Conservation (phyloP, 176 grass and related monocot species). For the Oryza glumipatula region DNA sequence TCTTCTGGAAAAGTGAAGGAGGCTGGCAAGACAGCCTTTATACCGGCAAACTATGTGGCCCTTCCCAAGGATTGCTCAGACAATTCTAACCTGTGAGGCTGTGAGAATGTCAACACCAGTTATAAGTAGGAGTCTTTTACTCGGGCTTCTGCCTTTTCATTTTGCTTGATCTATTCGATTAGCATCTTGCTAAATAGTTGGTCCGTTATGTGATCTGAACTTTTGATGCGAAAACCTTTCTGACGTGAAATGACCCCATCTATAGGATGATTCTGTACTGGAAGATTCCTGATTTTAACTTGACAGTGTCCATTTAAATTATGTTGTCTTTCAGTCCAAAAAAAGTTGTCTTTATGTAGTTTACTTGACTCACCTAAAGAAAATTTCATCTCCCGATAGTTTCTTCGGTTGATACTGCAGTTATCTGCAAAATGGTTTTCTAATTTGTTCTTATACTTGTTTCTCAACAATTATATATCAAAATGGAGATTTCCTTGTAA, state of each 20-base stretch:
- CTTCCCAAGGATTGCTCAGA: slow-evolving; percentile 65
- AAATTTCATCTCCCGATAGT: neutral
- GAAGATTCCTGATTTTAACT: neutral
- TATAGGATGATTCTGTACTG: neutral
- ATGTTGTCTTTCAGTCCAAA: neutral
- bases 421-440: neutral
- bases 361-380: neutral
- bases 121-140: slow-evolving; percentile 8
- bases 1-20: slow-evolving; percentile 70
- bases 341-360: neutral
- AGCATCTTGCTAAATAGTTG: slow-evolving; percentile 46
- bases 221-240: neutral
- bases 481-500: neutral
- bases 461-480: neutral
- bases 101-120: slow-evolving; percentile 39
- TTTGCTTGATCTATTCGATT: slow-evolving; percentile 29
- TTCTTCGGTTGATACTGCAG: neutral
- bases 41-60: slow-evolving; percentile 74
- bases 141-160: slow-evolving; percentile 8
- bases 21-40: slow-evolving; percentile 35
- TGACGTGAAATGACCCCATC: neutral
- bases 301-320: neutral
- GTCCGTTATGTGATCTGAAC: slow-evolving; percentile 15
- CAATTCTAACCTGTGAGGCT: slow-evolving; percentile 47
- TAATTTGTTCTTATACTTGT: neutral